Evolutionary conservation across 2,329 filamentous ascomycete species (phyloP).

Genomic region (Fusarium verticillioides): DNA sequence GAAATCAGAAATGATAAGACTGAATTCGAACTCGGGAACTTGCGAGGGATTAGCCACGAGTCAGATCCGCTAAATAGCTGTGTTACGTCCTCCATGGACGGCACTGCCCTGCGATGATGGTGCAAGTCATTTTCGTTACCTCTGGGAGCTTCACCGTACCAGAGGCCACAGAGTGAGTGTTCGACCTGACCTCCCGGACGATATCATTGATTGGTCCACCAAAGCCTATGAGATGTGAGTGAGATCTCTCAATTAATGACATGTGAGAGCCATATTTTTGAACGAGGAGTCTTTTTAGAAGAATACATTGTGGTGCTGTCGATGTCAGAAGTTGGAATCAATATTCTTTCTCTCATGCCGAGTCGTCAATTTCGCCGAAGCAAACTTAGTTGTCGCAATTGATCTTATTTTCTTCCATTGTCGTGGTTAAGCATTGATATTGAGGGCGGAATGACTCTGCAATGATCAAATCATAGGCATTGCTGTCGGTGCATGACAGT

Average conservation of each 20-base stretch:
- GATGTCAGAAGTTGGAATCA: accelerated
- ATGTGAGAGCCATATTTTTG: no score
- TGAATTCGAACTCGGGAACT: no score
- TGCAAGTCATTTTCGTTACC: neutral
- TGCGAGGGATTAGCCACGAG: accelerated
- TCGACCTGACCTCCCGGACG: neutral
- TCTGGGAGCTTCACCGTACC: neutral
- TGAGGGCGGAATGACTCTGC: no score
- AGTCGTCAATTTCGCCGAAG: accelerated
- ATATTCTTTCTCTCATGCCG: accelerated
- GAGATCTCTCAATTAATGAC: no score
- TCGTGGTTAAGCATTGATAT: accelerated
- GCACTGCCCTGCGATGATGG: accelerated
- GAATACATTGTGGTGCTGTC: accelerated
- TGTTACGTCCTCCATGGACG: accelerated
- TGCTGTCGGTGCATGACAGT: neutral
- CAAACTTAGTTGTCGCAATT: no score
- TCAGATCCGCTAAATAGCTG: accelerated
- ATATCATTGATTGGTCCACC: no score
- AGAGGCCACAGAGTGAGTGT: neutral
- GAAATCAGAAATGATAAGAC: accelerated
- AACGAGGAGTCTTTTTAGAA: accelerated
- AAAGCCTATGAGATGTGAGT: no score
- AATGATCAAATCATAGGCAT: accelerated
- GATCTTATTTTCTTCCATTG: accelerated